Evolutionary conservation across 495 filamentous ascomycete genomes (phyloP).

Genomic region (Lichenothelia convexa): DNA sequence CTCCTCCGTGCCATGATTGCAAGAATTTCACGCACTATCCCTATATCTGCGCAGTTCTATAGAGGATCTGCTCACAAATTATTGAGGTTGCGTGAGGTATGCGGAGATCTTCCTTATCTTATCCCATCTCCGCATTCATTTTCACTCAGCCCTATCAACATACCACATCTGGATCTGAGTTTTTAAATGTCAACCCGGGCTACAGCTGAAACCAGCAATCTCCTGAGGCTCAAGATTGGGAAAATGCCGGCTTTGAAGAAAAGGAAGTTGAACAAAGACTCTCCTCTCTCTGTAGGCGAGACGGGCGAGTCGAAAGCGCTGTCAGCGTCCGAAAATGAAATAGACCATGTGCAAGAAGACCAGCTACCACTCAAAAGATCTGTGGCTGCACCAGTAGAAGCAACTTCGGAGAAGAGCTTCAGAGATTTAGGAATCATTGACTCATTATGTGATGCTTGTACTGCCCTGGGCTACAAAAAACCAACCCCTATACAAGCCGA

Average conservation of each 20-base stretch:
- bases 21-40: no score
- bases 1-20: conserved; percentile 57
- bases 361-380: conserved; percentile 2
- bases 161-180: no score
- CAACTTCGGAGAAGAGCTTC: conserved; percentile 41
- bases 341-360: background rate
- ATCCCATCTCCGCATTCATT: background rate
- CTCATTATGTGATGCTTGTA: conserved; percentile 72
- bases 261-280: no score
- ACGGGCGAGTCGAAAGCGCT: no score
- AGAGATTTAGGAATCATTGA: conserved; percentile 78
- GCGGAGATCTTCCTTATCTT: conserved; percentile 3
- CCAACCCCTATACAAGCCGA: conserved; percentile 34
- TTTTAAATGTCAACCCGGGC: no score
- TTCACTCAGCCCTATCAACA: background rate
- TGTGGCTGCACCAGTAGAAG: conserved; percentile 1
- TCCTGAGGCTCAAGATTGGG: no score
- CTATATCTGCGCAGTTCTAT: no score
- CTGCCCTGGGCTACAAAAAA: conserved; percentile 56
- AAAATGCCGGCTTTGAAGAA: no score
- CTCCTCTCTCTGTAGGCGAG: no score
- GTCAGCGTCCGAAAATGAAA: conserved; percentile 7
- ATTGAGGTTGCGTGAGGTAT: no score
- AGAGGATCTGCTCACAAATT: no score
- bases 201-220: no score